A percentile compares a stretch with the other conserved stretches of the same genome.
Conservation (phyloP, 2,329 filamentous ascomycete genomes). For the Ophiocordyceps australis region DNA sequence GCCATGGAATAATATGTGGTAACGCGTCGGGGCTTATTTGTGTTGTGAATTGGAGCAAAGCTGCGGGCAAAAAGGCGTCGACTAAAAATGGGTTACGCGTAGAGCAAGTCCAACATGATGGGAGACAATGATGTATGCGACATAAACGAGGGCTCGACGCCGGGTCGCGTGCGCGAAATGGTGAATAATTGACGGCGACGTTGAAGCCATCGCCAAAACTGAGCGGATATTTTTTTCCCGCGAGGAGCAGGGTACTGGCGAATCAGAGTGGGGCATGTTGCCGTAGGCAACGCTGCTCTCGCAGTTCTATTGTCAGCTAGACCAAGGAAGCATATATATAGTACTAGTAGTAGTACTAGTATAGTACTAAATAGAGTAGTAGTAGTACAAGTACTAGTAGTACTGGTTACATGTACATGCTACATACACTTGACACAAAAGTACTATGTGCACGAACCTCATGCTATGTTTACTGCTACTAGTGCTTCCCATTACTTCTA, state of each 20-base stretch:
- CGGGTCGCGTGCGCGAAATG: slow-evolving; percentile 1
- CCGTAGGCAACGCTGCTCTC: slow-evolving; percentile 11
- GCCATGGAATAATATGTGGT: slow-evolving; percentile 20
- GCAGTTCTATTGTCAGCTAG: no score
- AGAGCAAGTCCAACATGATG: slow-evolving; percentile 16
- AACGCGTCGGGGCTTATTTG: slow-evolving; percentile 5
- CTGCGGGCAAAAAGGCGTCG: slow-evolving; percentile 2
- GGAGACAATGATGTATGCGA: neutral
- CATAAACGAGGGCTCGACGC: neutral
- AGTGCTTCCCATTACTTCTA: no score
- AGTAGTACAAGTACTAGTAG: no score
- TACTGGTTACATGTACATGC: no score
- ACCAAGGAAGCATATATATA: no score
- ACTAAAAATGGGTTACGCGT: slow-evolving; percentile 21
- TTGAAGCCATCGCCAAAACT: neutral
- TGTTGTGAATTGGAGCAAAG: slow-evolving; percentile 3
- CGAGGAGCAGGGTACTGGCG: slow-evolving; percentile 8
- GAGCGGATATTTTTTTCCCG: slow-evolving; percentile 10
- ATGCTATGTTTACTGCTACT: no score
- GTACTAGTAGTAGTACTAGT: no score
- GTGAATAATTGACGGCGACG: neutral
- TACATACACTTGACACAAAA: no score
- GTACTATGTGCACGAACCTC: no score
- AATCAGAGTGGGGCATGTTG: slow-evolving; percentile 13
- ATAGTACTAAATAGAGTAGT: no score